Evolutionary conservation across 176 grass and related monocot species (phyloP).

Genomic region (Hyparrhenia diplandra): DNA sequence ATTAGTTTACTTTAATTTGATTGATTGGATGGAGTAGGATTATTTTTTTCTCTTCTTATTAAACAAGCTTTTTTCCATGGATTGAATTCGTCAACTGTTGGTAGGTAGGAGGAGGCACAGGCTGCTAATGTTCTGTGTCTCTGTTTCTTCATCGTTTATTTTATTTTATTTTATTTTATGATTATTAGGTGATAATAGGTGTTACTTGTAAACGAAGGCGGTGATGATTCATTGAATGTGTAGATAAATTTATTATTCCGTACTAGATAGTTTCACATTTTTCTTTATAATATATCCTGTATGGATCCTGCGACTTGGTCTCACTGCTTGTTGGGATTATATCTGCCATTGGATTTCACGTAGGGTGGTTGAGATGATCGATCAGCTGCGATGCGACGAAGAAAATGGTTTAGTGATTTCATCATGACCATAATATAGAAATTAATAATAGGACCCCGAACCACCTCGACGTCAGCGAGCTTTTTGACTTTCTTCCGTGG

Average conservation of each 20-base stretch:
- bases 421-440: no score
- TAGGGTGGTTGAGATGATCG: background rate
- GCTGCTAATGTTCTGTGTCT: background rate
- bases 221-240: background rate
- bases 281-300: background rate
- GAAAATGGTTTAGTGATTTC: no score
- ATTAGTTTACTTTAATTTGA: slow-evolving; percentile 2
- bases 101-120: background rate
- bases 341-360: background rate
- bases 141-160: background rate
- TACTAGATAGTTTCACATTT: background rate
- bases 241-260: no score
- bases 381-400: no score
- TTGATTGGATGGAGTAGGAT: background rate
- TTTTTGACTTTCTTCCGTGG: no score
- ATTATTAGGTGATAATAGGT: background rate
- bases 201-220: slow-evolving; percentile 2
- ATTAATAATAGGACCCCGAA: no score
- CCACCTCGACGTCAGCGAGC: no score
- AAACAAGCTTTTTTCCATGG: background rate
- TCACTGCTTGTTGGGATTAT: background rate
- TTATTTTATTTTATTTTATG: background rate
- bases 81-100: slow-evolving; percentile 11
- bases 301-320: background rate
- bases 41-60: background rate